Evolutionary conservation across 2,329 filamentous ascomycete species (phyloP).

Genomic region (Cytospora paraplurivora): DNA sequence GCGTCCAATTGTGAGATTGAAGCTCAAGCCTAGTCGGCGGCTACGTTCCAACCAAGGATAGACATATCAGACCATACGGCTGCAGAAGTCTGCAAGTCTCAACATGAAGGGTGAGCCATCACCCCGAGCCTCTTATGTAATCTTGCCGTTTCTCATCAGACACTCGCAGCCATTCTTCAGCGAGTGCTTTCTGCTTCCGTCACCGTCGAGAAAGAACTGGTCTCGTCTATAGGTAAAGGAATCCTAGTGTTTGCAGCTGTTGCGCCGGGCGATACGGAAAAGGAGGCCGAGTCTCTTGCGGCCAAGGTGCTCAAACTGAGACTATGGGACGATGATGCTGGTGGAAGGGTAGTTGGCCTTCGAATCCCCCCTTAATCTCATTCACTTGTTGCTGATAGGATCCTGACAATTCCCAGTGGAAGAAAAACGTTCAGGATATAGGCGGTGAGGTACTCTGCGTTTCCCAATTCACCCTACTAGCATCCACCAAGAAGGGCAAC

Average conservation of each 20-base stretch:
- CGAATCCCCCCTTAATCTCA: slow-evolving; percentile 9
- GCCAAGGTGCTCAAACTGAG: slow-evolving; percentile 86
- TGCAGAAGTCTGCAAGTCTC: neutral
- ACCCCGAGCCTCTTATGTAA: neutral
- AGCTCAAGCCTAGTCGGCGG: neutral
- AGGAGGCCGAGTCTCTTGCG: slow-evolving; percentile 82
- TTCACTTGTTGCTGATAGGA: neutral
- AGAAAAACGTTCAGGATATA: slow-evolving; percentile 84
- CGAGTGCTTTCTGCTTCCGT: slow-evolving; percentile 94
- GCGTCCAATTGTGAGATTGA: neutral
- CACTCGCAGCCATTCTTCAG: slow-evolving; percentile 76
- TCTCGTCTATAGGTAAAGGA: slow-evolving; percentile 89
- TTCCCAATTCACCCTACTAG: slow-evolving; percentile 94
- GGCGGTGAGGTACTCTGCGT: slow-evolving; percentile 93
- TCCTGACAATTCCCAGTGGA: slow-evolving; percentile 66
- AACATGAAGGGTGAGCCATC: slow-evolving; percentile 7
- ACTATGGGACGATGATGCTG: slow-evolving; percentile 83
- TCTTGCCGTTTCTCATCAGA: slow-evolving; percentile 16
- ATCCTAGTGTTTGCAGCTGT: slow-evolving; percentile 90
- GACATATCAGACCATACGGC: neutral
- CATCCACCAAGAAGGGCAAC: slow-evolving; percentile 90
- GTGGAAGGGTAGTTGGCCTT: slow-evolving; percentile 57
- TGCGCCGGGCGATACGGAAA: slow-evolving; percentile 84
- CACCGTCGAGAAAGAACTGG: slow-evolving; percentile 84
- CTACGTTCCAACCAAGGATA: neutral